Evolutionary conservation across 1,139 yeast genomes (phyloP).

Genomic region (Pichia sp.): DNA sequence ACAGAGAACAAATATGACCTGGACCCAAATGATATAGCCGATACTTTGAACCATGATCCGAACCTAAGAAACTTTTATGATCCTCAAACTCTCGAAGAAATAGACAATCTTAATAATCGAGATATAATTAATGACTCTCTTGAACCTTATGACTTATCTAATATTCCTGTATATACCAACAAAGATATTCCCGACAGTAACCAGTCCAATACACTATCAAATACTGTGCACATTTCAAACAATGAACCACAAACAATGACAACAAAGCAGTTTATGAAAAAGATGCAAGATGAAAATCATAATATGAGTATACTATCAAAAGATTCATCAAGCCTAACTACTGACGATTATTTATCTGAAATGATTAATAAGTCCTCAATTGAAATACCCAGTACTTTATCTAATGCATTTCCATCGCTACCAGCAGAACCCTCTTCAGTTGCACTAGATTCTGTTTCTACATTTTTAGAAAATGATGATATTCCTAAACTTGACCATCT

Average conservation of each 20-base stretch:
- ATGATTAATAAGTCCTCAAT: background rate
- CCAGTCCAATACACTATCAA: background rate
- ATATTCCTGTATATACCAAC: slow-evolving; percentile 11
- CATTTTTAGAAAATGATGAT: slow-evolving; percentile 12
- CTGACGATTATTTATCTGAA: slow-evolving; percentile 5
- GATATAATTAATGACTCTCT: background rate
- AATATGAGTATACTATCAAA: background rate
- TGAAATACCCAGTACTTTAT: background rate
- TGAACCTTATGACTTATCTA: slow-evolving; percentile 23
- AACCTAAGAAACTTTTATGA: slow-evolving; percentile 26
- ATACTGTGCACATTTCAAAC: background rate
- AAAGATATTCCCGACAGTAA: background rate
- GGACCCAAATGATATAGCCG: slow-evolving; percentile 12
- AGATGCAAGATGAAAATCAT: slow-evolving; percentile 9
- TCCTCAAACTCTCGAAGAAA: slow-evolving; percentile 1
- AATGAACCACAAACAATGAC: slow-evolving; percentile 19
- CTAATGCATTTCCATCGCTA: background rate
- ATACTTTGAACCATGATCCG: slow-evolving; percentile 25
- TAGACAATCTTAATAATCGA: background rate
- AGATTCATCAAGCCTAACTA: background rate
- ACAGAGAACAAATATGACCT: slow-evolving; percentile 1
- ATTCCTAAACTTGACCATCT: slow-evolving; percentile 5
- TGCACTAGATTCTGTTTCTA: background rate
- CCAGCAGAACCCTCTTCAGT: background rate
- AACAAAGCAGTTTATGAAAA: slow-evolving; percentile 20